Base-by-base conservation (phyloP, 2,329 filamentous ascomycete species). In the Hypoxylon sp. region DNA sequence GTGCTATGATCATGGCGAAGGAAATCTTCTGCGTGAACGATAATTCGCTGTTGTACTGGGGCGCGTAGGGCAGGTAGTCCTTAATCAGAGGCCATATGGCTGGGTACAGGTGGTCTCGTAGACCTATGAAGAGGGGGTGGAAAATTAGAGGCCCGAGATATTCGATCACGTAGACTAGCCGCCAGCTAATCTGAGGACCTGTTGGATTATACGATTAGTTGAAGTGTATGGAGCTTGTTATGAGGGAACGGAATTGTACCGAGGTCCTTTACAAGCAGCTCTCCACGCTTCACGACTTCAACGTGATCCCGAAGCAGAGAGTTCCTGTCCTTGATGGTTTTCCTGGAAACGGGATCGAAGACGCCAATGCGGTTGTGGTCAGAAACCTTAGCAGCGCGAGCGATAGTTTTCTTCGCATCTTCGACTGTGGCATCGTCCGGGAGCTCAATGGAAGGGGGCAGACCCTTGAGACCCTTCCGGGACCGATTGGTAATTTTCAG, bases 161-260 rank as follows among this genome's bases (percentile, higher is more conserved):
- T 83, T 99, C 96, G 83, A 98, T 90, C 70, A 98, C 83, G 85
- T 95, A 99, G 80, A 98, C 95, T 67, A 93, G 96, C 71, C 90
- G 91, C 96, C 96, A 99, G 70, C 89, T 90, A 62, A 98, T 91
- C 81, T 99, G 96, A 53, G 91, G 88, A 14, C 96, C 94, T 97
- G 65, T 37, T 46, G 17, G 10, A 8, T 54, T 39, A 13, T 5
- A 24, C 11, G 37, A 68, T 80, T 70, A 79, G 72, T 6, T 33
- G 9, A 5, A 31, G 14, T 26, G n/a, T n/a, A 51, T 37, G 46
- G 44, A 48, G 22, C 52, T 42, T 35, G 59, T 55, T 33, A 55
- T 19, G 17, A 24, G 14, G 22, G 22, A 24, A 24, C 29, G 31
- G 13, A 48, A 35, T 37, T 87, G 58, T 87, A 95, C 94, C 96